Base-by-base conservation (phyloP, 495 filamentous ascomycete species). In the Neurospora sp. region DNA sequence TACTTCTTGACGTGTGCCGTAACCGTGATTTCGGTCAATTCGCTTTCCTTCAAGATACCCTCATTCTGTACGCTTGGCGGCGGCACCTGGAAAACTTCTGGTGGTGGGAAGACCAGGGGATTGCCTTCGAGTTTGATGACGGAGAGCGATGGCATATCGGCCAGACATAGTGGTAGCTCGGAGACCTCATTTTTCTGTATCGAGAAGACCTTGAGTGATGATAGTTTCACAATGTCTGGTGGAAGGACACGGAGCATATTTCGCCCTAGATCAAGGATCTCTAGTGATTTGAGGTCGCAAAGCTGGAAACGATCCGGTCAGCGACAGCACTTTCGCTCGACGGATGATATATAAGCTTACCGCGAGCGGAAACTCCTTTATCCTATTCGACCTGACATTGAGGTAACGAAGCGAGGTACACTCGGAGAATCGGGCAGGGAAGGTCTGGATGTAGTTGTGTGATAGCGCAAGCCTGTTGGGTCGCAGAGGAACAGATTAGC, bases 381-480 rank as follows among this genome's bases (percentile, higher is more conserved):
- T 92, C 72, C 88, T 86, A 79, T 99, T 99, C 69, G 90, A 90
- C 75, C 95, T 86, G 70, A 97, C 90, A 77, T 99, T 99, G n/a
- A 99, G 89, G 79, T 99, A 99, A 48, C 93, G 93, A 69, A 99
- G 86, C 72, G 92, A 92, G 40, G 88, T 91, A 81, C 96, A 97
- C 77, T 93, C 91, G n/a, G 91, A 87, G 76, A 99, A 93, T 40
- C 92, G 89, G 40, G 88, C 84, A 0, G 94, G 93, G 71, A 99
- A 90, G 41, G 90, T 88, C 41, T 90, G 87, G 23, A 97, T 83
- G 70, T 90, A 90, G 80, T 99, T 99, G 82, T 97, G 93, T 18
- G 94, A 94, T 69, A 97, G 84, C 23, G 94, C 94, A 69, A 97
- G 88, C 77, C 94, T 97, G 72, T 71, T 46, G 72, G 39, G 39